These are phyloP conservation scores for Fraxinus baroniana DNA, from an alignment of 305 asterid genomes.

Conservation along the genomic window DNA sequence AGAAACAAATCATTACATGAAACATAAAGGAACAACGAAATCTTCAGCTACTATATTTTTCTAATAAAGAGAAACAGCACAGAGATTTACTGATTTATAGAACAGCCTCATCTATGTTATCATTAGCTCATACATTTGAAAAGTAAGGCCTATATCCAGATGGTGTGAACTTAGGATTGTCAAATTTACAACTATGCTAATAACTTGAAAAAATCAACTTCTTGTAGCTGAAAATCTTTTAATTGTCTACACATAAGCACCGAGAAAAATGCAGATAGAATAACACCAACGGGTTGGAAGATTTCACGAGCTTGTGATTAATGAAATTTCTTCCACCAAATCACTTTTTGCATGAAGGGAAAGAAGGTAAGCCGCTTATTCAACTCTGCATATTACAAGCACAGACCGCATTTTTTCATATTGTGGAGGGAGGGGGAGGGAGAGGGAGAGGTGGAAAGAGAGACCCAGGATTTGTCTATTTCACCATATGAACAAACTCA, in stretches of 20 bases:
- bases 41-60: neutral
- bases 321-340: neutral
- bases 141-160: neutral
- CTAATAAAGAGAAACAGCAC: neutral
- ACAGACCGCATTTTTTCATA: neutral
- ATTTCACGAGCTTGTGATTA: neutral
- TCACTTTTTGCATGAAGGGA: neutral
- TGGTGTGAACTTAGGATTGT: neutral
- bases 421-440: neutral
- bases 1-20: neutral
- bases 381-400: neutral
- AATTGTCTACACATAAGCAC: neutral
- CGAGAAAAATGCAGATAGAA: neutral
- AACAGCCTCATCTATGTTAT: neutral
- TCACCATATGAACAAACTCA: neutral
- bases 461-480: neutral
- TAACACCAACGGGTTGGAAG: neutral
- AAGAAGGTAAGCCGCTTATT: neutral
- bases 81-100: neutral
- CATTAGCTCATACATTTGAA: neutral
- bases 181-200: neutral
- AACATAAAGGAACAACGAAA: neutral
- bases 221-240: neutral
- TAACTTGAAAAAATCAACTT: neutral
- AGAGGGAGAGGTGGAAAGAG: neutral